Evolutionary conservation across 2,329 filamentous ascomycete genomes (phyloP), one percentile per base, ranked within the genome.

Genomic region (Pseudogymnoascus sp.): DNA sequence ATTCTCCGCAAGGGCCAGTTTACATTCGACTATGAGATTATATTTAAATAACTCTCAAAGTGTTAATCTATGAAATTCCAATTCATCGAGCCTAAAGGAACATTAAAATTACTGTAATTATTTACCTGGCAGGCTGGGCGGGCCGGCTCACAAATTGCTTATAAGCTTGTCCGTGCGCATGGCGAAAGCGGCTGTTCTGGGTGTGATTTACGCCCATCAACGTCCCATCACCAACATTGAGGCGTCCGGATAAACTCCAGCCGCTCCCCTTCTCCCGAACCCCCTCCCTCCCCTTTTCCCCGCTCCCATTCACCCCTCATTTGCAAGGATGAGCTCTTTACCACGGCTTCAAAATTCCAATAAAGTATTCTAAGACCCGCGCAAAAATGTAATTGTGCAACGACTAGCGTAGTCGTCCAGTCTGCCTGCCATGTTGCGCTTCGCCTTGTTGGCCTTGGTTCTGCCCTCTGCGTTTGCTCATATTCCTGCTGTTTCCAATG

Each of bases 401-500:
- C 29, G 3, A 33, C n/a, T 31, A 33, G 12, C 27, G 31, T 55
- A 15, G 9, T 55, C 48, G 48, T 4, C 29, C 48, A 52, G 29
- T 55, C 9, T 55, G 48, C 27, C 27, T 2, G 29, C 31, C 29
- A 55, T 55, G 48, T 18, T 55, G 15, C 29, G 33, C 48, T 18
- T 55, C 10, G 48, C 27, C 9, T 55, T 55, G n/a, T 33, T 55
- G 29, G 48, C 48, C 9, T 55, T 55, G 48, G 48, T 33, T 12
- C n/a, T 55, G n/a, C 48, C 48, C 8, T 55, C 48, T 55, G 48
- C 48, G 12, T 33, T 55, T 15, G 58, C 58, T 40, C 58, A 59
- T n/a, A 33, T 6, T 31, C n/a, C 29, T 18, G 29, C 10, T 18
- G 6, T 42, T 25, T 66, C 64, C 15, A 79, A 78, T 63, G 65